Base-by-base conservation (phyloP, 257 asterid genomes). In the Solanum peruvianum region DNA sequence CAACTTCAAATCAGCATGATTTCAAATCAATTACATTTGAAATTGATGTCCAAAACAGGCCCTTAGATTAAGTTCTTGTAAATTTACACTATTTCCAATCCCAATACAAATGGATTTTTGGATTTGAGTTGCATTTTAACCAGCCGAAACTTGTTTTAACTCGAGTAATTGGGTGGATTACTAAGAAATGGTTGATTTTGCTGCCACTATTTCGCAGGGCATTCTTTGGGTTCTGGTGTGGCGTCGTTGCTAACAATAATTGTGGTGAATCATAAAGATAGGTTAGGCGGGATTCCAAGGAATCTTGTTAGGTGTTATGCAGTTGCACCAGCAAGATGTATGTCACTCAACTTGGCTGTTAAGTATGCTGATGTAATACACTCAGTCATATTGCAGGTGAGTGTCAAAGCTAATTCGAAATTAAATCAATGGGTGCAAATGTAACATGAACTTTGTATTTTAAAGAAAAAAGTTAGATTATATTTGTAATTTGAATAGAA, bases 311-410 rank as follows among this genome's bases (percentile, higher is more conserved):
- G 91, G 88, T 96, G 99, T 87, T 97, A 95, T 81, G 94, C 99
- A 2, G 93, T 97, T 45, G 99, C 99, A 4, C 99, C 99, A 6
- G 97, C 99, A 0, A 80, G 99, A 86, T 97, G 99, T 77, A 94
- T 97, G 99, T 97, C 99, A 7, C 98, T 97, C 76, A 97, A 97
- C 88, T 91, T 97, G 92, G 99, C 99, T 8, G 98, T 96, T 8
- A 96, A 95, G 90, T 97, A 97, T 78, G 99, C 99, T 7, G 99
- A 96, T 89, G 91, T 97, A 66, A 92, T 96, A 78, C 49, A 88
- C 76, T 97, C 99, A 3, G 95, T 97, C 39, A 96, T 97, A 85
- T 87, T 97, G 91, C 99, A 97, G 99, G 99, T 96, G 71, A 86
- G 90, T n/a, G 18, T 80, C 85, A 0, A 14, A 80, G 64, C 11